Percentiles rank a stretch among this genome's conserved stretches.
Conservation (phyloP, 179 eudicot genomes). For the Pouteria campechiana region DNA sequence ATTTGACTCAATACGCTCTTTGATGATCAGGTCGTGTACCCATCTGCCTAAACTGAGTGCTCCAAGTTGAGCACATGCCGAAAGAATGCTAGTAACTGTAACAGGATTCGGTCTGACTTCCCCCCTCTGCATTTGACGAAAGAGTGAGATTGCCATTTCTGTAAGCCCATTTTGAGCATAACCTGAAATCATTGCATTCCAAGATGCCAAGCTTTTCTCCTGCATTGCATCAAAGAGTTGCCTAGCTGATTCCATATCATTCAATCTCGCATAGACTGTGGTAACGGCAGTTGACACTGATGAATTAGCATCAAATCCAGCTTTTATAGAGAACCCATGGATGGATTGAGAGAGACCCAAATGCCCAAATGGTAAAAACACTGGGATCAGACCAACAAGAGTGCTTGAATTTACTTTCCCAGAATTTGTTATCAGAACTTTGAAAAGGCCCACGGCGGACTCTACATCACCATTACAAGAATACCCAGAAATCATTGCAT, state of each 20-base stretch:
- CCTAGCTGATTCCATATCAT: constrained; percentile 53
- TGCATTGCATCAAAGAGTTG: constrained; percentile 62
- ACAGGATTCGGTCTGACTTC: constrained; percentile 59
- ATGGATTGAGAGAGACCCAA: constrained; percentile 32
- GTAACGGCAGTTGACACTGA: constrained; percentile 72
- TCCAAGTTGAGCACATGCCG: constrained; percentile 76
- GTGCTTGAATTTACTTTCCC: constrained; percentile 61
- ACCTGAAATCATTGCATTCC: constrained; percentile 94
- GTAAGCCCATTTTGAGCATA: constrained; percentile 72
- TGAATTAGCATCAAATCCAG: constrained; percentile 35
- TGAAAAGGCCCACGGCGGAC: constrained; percentile 39
- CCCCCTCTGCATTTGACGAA: constrained; percentile 58
- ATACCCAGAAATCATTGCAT: constrained; percentile 83
- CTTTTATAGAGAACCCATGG: constrained; percentile 56
- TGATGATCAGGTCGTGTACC: constrained; percentile 62
- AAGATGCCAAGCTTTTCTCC: constrained; percentile 57
- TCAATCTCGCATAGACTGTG: constrained; percentile 63
- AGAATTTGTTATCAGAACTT: constrained; percentile 32
- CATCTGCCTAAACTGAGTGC: constrained; percentile 67
- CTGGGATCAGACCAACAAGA: constrained; percentile 76
- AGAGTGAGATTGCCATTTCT: constrained; percentile 58
- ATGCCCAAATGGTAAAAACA: constrained; percentile 60
- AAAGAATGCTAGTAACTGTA: constrained; percentile 65
- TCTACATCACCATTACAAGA: constrained; percentile 34
- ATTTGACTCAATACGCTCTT: constrained; percentile 44